A percentile compares a stretch with the other conserved stretches of the same genome.
Conservation (phyloP, 2,329 filamentous ascomycete genomes). For the Trichoderma semiorbis region DNA sequence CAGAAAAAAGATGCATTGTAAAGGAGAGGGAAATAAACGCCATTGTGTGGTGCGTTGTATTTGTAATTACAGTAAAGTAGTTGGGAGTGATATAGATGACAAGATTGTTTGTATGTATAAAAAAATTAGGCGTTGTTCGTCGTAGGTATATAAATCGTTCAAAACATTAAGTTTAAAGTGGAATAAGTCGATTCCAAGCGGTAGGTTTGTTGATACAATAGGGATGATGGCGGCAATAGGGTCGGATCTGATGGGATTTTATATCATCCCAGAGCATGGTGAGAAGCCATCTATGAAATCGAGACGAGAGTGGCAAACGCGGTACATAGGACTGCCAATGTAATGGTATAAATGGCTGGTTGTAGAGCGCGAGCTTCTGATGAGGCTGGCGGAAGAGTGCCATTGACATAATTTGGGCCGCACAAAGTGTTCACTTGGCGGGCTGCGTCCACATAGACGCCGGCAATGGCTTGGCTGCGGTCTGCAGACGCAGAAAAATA, state of each 20-base stretch:
- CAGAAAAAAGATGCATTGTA: background rate
- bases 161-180: background rate
- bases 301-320: background rate
- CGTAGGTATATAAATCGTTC: background rate
- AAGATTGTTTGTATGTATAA: background rate
- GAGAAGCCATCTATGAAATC: background rate
- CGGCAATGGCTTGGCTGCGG: constrained; percentile 60
- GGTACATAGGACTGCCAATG: constrained; percentile 18
- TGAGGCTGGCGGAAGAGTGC: constrained; percentile 43
- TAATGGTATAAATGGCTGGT: constrained; percentile 22
- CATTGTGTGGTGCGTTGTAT: background rate
- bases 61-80: background rate
- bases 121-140: constrained; percentile 2
- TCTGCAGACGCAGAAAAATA: constrained; percentile 69
- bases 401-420: constrained; percentile 56
- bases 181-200: background rate
- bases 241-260: background rate
- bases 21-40: background rate
- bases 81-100: background rate
- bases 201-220: background rate
- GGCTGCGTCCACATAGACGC: constrained; percentile 69
- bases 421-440: constrained; percentile 66
- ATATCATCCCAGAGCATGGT: background rate
- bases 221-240: background rate
- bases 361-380: constrained; percentile 19